These are phyloP conservation scores for Russula vinacea DNA, from an alignment of 768 basidiomycete genomes.

Conservation along the genomic window DNA sequence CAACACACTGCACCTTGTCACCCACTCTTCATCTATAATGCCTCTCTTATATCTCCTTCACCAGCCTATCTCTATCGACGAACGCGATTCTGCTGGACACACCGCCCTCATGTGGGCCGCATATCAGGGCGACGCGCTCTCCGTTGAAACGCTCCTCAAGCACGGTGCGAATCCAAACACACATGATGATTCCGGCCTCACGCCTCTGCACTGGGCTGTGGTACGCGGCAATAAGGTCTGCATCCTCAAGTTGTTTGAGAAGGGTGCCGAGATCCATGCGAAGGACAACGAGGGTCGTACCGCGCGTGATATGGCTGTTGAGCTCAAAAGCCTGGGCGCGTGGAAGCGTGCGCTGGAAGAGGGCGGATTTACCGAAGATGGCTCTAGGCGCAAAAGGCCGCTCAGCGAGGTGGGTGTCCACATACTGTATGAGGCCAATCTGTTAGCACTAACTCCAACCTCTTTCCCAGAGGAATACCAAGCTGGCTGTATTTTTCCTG, in stretches of 20 bases:
- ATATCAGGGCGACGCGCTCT: conserved; percentile 96
- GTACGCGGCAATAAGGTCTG: conserved; percentile 89
- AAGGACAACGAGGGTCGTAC: conserved; percentile 85
- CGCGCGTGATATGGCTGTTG: conserved; percentile 90
- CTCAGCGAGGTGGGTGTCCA: conserved; percentile 60
- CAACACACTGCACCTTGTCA: conserved; percentile 92
- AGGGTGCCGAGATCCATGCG: conserved; percentile 75
- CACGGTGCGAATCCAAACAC: conserved; percentile 80
- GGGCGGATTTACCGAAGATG: conserved; percentile 77
- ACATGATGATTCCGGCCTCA: conserved; percentile 77
- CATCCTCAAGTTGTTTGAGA: conserved; percentile 80
- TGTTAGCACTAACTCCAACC: conserved; percentile 6
- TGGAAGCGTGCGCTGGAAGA: conserved; percentile 89
- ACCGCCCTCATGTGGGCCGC: conserved; percentile 98
- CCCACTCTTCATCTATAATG: conserved; percentile 93
- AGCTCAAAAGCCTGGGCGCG: conserved; percentile 85
- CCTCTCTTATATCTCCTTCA: conserved; percentile 87
- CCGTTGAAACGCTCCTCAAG: conserved; percentile 83
- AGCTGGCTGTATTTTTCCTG: conserved; percentile 70
- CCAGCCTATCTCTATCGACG: conserved; percentile 90
- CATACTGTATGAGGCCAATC: conserved; percentile 2
- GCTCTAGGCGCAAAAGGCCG: conserved; percentile 59
- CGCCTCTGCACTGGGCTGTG: conserved; percentile 96
- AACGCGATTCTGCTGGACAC: conserved; percentile 87
- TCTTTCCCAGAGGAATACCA: conserved; percentile 68